Evolutionary conservation across 441 rosid genomes (phyloP), one percentile per base, ranked within the genome.

Genomic region (Jatropha podagrica): DNA sequence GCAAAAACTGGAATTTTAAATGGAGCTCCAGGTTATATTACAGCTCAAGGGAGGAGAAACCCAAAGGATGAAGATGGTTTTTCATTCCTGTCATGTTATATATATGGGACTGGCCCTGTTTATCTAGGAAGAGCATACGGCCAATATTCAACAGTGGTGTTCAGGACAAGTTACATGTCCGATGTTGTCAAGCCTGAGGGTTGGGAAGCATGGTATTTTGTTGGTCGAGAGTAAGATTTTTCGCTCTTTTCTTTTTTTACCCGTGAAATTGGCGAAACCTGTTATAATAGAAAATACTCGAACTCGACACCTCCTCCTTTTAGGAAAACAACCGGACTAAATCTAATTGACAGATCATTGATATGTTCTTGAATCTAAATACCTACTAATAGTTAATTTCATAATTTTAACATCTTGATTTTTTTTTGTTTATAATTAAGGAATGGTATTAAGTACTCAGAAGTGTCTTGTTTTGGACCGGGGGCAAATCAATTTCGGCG

Each of bases 61-160:
- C 0, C 0, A 0, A 4, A 0, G 6, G 87, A 85, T 46, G 65
- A 74, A 2, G 69, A 81, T 71, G 90, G 91, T 1, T 90, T 81
- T 58, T 79, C 88, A 52, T 90, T 92, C 76, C 0, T 49, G 44
- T 38, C 56, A 0, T 85, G 92, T 7, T 15, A 7, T 1, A 78
- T 88, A 26, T 8, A 27, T 5, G 89, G 87, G 10, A 76, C 44
- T 32, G 65, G 76, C 0, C 54, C 64, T 3, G 64, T 78, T 0
- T 84, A 78, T 59, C 85, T 90, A 0, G 93, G 93, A 63, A 81
- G 93, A 77, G 95, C 86, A 3, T 84, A 78, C 42, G 74, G 81
- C 38, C 74, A 78, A 8, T 88, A 73, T 49, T 82, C 90, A 15
- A 78, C 85, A 65, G 91, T 88, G 12, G 72, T 89, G 44, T 86